Evolutionary conservation across 202 grass and related monocot species (phyloP), one percentile per base, ranked within the genome.

Genomic region (Zoysia matrella): DNA sequence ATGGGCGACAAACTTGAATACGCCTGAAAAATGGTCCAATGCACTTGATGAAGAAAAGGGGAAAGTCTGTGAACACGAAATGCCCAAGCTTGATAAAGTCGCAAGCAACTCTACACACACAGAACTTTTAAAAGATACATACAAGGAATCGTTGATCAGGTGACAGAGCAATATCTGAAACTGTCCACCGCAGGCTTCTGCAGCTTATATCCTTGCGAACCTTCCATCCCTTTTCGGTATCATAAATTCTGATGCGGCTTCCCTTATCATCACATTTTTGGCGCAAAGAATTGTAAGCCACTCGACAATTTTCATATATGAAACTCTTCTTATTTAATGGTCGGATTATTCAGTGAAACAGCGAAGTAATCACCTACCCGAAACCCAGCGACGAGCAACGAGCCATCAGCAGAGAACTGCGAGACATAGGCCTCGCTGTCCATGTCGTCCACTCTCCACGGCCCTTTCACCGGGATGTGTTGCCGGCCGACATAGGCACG

Each of bases 161-260:
- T 57, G 91, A 97, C 65, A 97, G 91, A 81, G 91, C 77, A 48
- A 93, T 92, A 60, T 97, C 94, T 7, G 94, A 94, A 55, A 97
- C 84, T 3, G 94, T 97, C 91, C 94, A 97, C 73, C 55, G 73
- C 82, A 98, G 88, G 57, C 49, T 51, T 51, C 49, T 51, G 49
- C 49, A 51, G 6, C 49, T 10, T 51, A 98, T 94, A 44, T 51
- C 49, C 49, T 51, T 51, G 10, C 49, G 55, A 66, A 98, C 51
- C 82, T 93, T 91, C 92, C 90, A 98, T 10, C 76, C 72, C 8
- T 78, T 93, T 36, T 93, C 82, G 12, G 85, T 84, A 54, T 94
- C 71, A 7, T 93, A 98, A 73, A 98, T 50, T 80, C 60, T 91
- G 81, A 98, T 98, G 56, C 74, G 88, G 78, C 95, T 94, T 62